Percentiles rank a stretch among this genome's conserved stretches.
These are phyloP conservation scores for Hyaloscypha bicolor DNA, from an alignment of 495 filamentous ascomycete species.

Conservation along the genomic window DNA sequence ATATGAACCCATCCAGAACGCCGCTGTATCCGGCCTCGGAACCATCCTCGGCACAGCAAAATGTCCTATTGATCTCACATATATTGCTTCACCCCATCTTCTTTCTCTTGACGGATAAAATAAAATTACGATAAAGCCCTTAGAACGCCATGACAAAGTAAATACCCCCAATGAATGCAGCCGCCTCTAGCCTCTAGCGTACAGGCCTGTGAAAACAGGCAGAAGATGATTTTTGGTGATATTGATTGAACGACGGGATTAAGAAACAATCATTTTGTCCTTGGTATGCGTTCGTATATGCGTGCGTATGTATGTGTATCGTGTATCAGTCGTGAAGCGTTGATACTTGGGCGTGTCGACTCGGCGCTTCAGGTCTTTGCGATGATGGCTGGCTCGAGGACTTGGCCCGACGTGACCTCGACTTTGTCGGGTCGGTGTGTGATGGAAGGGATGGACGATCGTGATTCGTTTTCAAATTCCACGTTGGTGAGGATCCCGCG, in stretches of 20 bases:
- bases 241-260: slow-evolving; percentile 3
- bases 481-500: slow-evolving; percentile 30
- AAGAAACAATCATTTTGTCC: slow-evolving; percentile 3
- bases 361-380: slow-evolving; percentile 21
- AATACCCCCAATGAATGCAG: slow-evolving; percentile 27
- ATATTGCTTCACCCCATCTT: background rate
- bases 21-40: slow-evolving; percentile 19
- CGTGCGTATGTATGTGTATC: slow-evolving; percentile 6
- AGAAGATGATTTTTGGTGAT: slow-evolving; percentile 8
- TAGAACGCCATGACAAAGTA: slow-evolving; percentile 26
- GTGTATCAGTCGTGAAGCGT: background rate
- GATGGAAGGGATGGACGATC: background rate
- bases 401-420: slow-evolving; percentile 7
- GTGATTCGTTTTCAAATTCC: slow-evolving; percentile 26
- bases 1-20: slow-evolving; percentile 18
- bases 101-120: slow-evolving; percentile 16
- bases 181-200: slow-evolving; percentile 29
- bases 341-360: slow-evolving; percentile 12
- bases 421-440: slow-evolving; percentile 6
- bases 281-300: slow-evolving; percentile 1
- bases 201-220: slow-evolving; percentile 26
- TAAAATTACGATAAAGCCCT: slow-evolving; percentile 21
- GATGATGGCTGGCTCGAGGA: slow-evolving; percentile 11
- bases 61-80: background rate
- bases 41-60: slow-evolving; percentile 17